Base-by-base conservation (phyloP, 1,284 basidiomycete genomes). In the Trametes pubescens region DNA sequence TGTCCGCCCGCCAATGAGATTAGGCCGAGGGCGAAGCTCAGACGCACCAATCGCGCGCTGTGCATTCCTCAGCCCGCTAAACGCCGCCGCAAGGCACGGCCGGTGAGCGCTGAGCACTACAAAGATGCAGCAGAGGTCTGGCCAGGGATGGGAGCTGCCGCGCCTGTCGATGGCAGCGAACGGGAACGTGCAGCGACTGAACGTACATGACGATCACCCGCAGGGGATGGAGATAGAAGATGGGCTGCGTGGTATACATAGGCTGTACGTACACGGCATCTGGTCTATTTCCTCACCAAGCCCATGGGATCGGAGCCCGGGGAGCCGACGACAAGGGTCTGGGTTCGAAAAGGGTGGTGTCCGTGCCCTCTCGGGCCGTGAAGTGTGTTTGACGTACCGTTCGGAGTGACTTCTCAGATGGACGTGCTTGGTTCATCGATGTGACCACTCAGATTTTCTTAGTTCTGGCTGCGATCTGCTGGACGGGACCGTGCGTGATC, bases 261-360 rank as follows among this genome's bases (percentile, higher is more conserved):
- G 52, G 38, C 37, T 13, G 51, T 66, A 64, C 62, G 57, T 59
- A 54, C 59, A 56, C 24, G 40, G n/a, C 22, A 48, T 22, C 38
- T 8, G 29, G 37, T 55, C 32, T 35, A 64, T 38, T 53, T 51
- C 38, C 60, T 46, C 29, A 5, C 63, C 63, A 43, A 37, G 26
- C 26, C 58, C 61, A 57, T 59, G 64, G 56, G 38, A 24, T 59
- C 64, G 66, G 66, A 57, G 32, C 26, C 10, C 66, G 66, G 66
- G 43, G 66, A 64, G 61, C 66, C 66, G 66, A 59, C 38, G 59
- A 57, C 56, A 37, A 32, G 66, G 64, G 18, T 29, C 37, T 64
- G 58, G 61, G 26, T 37, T 24, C 18, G 29, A 55, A n/a, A 56
- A 37, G 51, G 54, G 43, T 44, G 32, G 16, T n/a, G 40, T 13